Conservation (phyloP, 1,139 yeast species). For the Taphrina deformans region DNA sequence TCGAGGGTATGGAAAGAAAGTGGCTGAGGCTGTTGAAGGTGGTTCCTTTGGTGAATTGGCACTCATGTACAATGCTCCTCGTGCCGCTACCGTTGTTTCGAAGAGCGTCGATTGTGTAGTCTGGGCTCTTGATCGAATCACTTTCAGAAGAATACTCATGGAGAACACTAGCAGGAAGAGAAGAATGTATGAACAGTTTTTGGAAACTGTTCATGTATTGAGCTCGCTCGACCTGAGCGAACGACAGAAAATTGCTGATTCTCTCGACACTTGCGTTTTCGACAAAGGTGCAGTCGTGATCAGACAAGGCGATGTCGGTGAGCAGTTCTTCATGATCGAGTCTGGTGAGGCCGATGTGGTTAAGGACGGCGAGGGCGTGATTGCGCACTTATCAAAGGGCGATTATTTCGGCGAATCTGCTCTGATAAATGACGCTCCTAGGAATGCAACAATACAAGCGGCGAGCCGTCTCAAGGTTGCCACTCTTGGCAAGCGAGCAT, state of each 20-base stretch:
- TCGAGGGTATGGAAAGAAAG: slow-evolving; percentile 54
- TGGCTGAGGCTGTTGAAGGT: slow-evolving; percentile 76
- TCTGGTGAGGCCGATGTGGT: slow-evolving; percentile 78
- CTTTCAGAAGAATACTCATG: slow-evolving; percentile 85
- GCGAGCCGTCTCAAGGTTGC: slow-evolving; percentile 77
- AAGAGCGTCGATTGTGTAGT: slow-evolving; percentile 56
- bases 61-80: slow-evolving; percentile 93
- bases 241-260: slow-evolving; percentile 91
- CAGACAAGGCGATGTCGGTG: slow-evolving; percentile 87
- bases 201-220: slow-evolving; percentile 82
- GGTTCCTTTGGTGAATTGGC: slow-evolving; percentile 96
- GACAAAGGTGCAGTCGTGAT: slow-evolving; percentile 74
- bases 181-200: slow-evolving; percentile 82
- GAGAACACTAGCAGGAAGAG: slow-evolving; percentile 91
- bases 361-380: slow-evolving; percentile 59
- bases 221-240: slow-evolving; percentile 72
- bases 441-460: slow-evolving; percentile 92
- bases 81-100: slow-evolving; percentile 89
- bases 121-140: slow-evolving; percentile 92
- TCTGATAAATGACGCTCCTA: slow-evolving; percentile 80
- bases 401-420: slow-evolving; percentile 98
- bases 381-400: slow-evolving; percentile 68
- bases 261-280: slow-evolving; percentile 75
- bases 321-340: slow-evolving; percentile 85
- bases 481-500: slow-evolving; percentile 85